Conservation (phyloP, 306 rosid genomes). For the Crataegus laevigata region DNA sequence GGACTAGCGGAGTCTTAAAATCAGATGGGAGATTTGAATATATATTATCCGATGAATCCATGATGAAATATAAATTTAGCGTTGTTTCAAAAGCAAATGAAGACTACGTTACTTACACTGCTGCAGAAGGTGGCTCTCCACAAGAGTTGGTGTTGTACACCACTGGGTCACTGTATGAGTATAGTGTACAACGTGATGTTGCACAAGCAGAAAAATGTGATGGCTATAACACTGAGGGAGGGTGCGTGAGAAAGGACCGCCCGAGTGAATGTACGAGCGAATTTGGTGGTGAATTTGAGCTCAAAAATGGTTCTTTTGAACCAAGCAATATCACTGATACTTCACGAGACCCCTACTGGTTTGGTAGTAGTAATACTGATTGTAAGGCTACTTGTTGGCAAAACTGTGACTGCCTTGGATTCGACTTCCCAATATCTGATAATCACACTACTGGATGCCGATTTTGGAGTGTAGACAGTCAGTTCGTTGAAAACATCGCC, state of each 20-base stretch:
- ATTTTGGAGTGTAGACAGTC: background rate
- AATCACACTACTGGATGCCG: background rate
- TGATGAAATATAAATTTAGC: background rate
- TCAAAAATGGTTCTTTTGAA: background rate
- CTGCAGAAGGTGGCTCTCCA: too few relatives aligned
- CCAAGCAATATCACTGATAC: background rate
- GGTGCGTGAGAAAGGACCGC: background rate
- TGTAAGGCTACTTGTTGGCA: conserved; percentile 5
- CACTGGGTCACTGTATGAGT: background rate
- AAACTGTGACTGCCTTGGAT: conserved; percentile 18
- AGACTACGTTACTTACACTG: too few relatives aligned
- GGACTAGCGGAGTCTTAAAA: background rate
- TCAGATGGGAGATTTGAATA: background rate
- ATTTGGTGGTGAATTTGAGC: background rate
- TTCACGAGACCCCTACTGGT: background rate
- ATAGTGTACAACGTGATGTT: accelerated
- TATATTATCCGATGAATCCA: background rate
- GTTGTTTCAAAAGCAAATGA: background rate
- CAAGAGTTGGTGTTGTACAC: background rate
- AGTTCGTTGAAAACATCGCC: background rate
- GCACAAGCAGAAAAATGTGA: background rate
- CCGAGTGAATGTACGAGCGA: background rate
- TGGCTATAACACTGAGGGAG: background rate
- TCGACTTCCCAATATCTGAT: background rate
- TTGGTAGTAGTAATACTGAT: background rate